Evolutionary conservation across 164 flowering plant genomes (phyloP).

Genomic region (Chloranthus sessilifolius): DNA sequence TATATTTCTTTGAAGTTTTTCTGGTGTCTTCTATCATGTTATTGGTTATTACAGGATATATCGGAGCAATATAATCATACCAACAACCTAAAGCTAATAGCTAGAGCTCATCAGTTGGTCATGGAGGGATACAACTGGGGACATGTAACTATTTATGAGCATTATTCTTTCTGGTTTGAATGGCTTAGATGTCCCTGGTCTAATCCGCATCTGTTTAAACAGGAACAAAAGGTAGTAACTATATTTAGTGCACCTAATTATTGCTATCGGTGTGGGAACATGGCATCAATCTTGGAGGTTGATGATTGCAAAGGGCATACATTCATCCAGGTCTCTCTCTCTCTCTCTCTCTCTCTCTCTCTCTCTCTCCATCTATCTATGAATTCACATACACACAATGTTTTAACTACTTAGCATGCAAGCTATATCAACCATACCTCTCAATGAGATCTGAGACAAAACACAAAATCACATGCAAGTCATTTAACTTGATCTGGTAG

Average conservation of each 20-base stretch:
- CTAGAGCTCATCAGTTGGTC: slow-evolving; percentile 97
- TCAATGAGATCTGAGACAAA: no score
- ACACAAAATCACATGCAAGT: no score
- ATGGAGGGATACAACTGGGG: slow-evolving; percentile 99
- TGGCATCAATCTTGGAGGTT: slow-evolving; percentile 97
- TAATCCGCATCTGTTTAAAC: slow-evolving; percentile 21
- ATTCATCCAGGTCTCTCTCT: slow-evolving; percentile 76
- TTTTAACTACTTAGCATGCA: no score
- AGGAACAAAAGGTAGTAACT: slow-evolving; percentile 99
- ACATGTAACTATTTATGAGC: no score
- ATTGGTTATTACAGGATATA: slow-evolving; percentile 56
- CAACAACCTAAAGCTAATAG: slow-evolving; percentile 86
- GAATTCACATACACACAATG: background rate
- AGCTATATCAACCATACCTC: no score
- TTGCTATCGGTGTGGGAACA: slow-evolving; percentile 97
- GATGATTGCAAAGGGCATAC: slow-evolving; percentile 95
- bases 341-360: no score
- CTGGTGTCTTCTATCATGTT: background rate
- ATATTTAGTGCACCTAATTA: slow-evolving; percentile 98
- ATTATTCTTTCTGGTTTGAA: background rate
- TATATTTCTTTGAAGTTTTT: background rate
- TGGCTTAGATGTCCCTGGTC: background rate
- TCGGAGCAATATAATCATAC: slow-evolving; percentile 96
- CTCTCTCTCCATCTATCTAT: background rate
- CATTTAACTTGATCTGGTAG: no score